Evolutionary conservation across 169 alveolate species (phyloP), one percentile per base, ranked within the genome.

Genomic region (Eimeria sp.): DNA sequence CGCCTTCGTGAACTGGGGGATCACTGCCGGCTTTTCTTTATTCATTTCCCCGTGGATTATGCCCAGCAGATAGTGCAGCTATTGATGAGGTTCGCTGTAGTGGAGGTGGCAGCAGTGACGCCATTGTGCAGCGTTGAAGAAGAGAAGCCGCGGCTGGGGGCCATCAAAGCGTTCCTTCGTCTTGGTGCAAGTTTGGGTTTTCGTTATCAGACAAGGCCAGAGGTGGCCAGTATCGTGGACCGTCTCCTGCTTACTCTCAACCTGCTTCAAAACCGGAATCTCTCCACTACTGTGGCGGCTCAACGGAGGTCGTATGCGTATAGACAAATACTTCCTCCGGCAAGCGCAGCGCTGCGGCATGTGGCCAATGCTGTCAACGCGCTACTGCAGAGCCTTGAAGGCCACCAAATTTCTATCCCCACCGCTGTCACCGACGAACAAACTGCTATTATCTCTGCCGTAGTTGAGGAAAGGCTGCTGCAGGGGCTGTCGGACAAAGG

Each of bases 1-100:
- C 83, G 83, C 83, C 25, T 73, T 13, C n/a, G 83, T 1, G 83
- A 73, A n/a, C 30, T 73, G 5, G 83, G 54, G 83, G 83, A 73
- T 11, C 40, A 34, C 83, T 30, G 27, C 20, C 57, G 57, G 83
- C 11, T 30, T 30, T 14, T 34, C 57, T 30, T 40, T 6, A 14
- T 3, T 27, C 22, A 16, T 30, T 57, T 73, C 16, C 27, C 83
- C 7, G 1, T 7, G 27, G 57, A 5, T 6, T 27, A 16, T 30
- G 83, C 83, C 10, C 47, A 30, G 27, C 57, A 1, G 14, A 54
- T 73, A 14, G 83, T 27, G 25, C 30, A 30, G 57, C 83, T 18
- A 10, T 10, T 73, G 83, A 6, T 30, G 10, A 49, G n/a, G 3
- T 11, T 20, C 27, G 54, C 30, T 30, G n/a, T 73, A 16, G 10